Evolutionary conservation across 2,329 filamentous ascomycete genomes (phyloP), one percentile per base, ranked within the genome.

Genomic region (Phyllosticta citrichinensis): DNA sequence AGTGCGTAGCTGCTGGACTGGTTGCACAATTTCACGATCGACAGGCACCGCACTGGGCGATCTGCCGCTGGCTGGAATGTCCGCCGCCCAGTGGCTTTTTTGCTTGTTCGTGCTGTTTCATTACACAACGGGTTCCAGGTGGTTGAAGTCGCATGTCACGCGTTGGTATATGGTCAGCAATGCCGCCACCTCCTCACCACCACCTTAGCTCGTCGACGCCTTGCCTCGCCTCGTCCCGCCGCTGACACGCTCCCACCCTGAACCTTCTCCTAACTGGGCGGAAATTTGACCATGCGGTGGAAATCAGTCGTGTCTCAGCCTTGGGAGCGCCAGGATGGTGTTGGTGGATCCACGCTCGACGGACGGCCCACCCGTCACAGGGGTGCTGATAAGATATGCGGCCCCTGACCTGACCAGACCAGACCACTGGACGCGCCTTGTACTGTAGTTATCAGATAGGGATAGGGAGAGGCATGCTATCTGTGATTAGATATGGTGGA

Each of bases 11-110:
- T 61, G 22, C 24, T 24, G 20, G 59, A 10, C 24, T 24, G 20
- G 59, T 61, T 56, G 59, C 59, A 61, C 59, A 61, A 56, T 55
- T 40, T 52, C 52, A 22, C 20, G 52, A 53, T 53, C 20, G 52
- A 47, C 40, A 47, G 40, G 40, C 14, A 47, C 40, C 17, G 14
- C 6, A 14, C 40, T 12, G 40, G 40, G n/a, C 40, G 40, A 47
- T 47, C 40, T 47, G 40, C 40, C 40, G 40, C 40, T 47, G 40
- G 40, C 40, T 47, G 40, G 40, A 47, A n/a, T n/a, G n/a, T n/a
- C 17, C 14, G 14, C 11, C 12, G 35, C 35, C 35, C 35, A 12
- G 22, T n/a, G 40, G 40, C 17, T 17, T 47, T 47, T n/a, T n/a
- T 47, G 40, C 40, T 47, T 47, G 12, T 47, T 40, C 35, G 35